Conservation (phyloP, 768 basidiomycete species). For the Lyophyllum semitale region DNA sequence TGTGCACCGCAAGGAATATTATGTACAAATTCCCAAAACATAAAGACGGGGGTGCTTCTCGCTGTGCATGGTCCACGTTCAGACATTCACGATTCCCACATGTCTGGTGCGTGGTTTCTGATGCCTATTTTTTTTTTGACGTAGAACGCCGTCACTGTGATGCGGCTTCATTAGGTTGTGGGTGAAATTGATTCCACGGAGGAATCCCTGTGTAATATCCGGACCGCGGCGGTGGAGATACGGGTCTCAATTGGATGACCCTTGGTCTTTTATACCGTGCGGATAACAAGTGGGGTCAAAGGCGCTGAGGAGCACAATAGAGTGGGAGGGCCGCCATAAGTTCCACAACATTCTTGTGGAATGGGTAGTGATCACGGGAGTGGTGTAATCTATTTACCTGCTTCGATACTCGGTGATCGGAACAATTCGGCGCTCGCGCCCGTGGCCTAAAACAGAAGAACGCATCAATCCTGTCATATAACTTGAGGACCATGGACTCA, state of each 20-base stretch:
- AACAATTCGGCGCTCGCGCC: slow-evolving; percentile 33
- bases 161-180: slow-evolving; percentile 18
- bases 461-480: slow-evolving; percentile 19
- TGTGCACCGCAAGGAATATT: slow-evolving; percentile 5
- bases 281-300: slow-evolving; percentile 12
- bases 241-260: slow-evolving; percentile 1
- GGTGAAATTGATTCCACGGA: slow-evolving; percentile 35
- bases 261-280: background rate
- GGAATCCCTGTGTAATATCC: slow-evolving; percentile 28
- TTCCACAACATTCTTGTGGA: background rate
- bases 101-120: slow-evolving; percentile 34
- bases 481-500: background rate
- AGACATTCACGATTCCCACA: slow-evolving; percentile 31
- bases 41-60: slow-evolving; percentile 3
- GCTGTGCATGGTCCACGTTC: slow-evolving; percentile 25
- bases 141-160: slow-evolving; percentile 34
- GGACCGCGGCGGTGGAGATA: slow-evolving; percentile 40
- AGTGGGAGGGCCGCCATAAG: background rate
- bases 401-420: slow-evolving; percentile 35
- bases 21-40: slow-evolving; percentile 6
- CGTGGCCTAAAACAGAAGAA: slow-evolving; percentile 21
- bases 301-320: background rate
- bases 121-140: slow-evolving; percentile 31
- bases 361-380: slow-evolving; percentile 1
- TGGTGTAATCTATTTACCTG: slow-evolving; percentile 11